Conservation (phyloP, 1,284 basidiomycete species). For the Cryptococcus sp. region DNA sequence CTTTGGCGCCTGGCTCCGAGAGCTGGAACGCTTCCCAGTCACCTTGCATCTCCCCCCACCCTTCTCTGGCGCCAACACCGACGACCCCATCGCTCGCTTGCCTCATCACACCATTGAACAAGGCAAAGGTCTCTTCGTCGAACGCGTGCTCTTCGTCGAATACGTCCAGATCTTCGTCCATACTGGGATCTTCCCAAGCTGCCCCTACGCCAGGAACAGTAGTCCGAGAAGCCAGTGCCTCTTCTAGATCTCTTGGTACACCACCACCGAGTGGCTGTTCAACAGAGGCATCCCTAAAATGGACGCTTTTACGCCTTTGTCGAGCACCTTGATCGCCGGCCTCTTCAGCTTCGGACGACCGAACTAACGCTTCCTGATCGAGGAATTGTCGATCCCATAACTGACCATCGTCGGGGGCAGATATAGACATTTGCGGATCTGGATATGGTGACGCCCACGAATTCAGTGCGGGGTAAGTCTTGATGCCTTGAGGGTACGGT, state of each 20-base stretch:
- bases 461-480: constrained; percentile 8
- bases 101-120: constrained; percentile 36
- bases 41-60: constrained; percentile 68
- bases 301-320: constrained; percentile 48
- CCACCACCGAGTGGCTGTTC: constrained; percentile 15
- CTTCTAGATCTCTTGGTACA: constrained; percentile 49
- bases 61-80: constrained; percentile 27
- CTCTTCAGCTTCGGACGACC: constrained; percentile 12
- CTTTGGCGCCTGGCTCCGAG: constrained; percentile 62
- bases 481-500: constrained; percentile 10
- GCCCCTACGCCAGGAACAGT: constrained; percentile 41
- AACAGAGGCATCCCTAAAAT: constrained; percentile 37
- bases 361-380: constrained; percentile 37
- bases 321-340: constrained; percentile 2
- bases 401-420: not conserved
- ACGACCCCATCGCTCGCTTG: constrained; percentile 9
- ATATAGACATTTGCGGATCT: not conserved
- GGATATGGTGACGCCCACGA: constrained; percentile 5
- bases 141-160: constrained; percentile 11
- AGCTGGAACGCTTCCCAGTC: constrained; percentile 77
- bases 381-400: constrained; percentile 45
- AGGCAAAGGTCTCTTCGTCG: constrained; percentile 40
- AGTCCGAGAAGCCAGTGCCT: constrained; percentile 53
- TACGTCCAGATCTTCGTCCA: constrained; percentile 30
- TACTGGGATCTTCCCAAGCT: constrained; percentile 50